Percentiles rank a stretch among this genome's conserved stretches.
Conservation (phyloP, 805 yeast genomes). For the Komagataella populi region DNA sequence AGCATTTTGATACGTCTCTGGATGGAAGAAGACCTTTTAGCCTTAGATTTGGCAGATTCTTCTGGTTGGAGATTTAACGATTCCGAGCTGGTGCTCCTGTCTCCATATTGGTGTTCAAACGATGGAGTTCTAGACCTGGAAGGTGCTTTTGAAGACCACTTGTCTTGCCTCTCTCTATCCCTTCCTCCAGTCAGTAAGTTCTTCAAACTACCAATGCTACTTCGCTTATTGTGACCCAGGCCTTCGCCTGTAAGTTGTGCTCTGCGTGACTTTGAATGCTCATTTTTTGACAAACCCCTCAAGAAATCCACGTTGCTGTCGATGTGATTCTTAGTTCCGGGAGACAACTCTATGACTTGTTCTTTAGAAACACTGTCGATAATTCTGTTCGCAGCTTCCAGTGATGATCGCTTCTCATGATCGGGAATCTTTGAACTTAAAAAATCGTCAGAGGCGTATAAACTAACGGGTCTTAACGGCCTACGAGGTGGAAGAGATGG, state of each 20-base stretch:
- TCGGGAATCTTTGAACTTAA: not conserved
- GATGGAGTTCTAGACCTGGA: constrained; percentile 4
- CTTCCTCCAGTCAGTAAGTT: constrained; percentile 21
- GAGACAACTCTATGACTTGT: constrained; percentile 19
- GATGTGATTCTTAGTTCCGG: constrained; percentile 14
- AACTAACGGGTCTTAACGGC: not conserved
- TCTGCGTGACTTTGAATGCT: constrained; percentile 14
- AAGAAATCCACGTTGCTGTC: constrained; percentile 25
- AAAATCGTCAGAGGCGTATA: not conserved
- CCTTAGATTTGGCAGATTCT: not conserved
- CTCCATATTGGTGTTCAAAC: constrained; percentile 1
- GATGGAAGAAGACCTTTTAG: constrained; percentile 24
- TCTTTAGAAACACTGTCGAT: constrained; percentile 16
- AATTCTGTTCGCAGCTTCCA: constrained; percentile 8
- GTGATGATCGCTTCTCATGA: not conserved
- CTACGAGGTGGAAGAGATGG: not conserved
- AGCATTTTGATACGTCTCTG: constrained; percentile 42
- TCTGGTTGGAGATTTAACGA: not conserved
- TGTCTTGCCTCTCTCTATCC: constrained; percentile 2
- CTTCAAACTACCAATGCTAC: constrained; percentile 21
- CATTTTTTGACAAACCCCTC: constrained; percentile 20
- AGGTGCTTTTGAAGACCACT: constrained; percentile 1
- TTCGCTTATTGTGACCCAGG: constrained; percentile 13
- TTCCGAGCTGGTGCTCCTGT: constrained; percentile 2
- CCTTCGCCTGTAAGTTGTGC: constrained; percentile 2